These are phyloP conservation scores for Neospora caninum DNA, from an alignment of 169 alveolate genomes.

Conservation along the genomic window DNA sequence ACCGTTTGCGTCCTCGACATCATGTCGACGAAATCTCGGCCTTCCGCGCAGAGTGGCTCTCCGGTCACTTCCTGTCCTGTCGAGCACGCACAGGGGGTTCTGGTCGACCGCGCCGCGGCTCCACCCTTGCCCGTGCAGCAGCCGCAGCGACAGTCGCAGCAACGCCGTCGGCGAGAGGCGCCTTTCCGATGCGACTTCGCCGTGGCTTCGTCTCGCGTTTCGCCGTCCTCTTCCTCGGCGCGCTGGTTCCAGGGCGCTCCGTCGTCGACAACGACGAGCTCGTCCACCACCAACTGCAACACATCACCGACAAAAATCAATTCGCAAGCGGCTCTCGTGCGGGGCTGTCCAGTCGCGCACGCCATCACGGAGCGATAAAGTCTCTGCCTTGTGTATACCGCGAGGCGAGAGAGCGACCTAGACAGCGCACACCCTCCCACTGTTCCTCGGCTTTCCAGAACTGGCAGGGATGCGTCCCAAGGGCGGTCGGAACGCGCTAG, in stretches of 20 bases:
- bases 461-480: no score
- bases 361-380: no score
- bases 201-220: not conserved
- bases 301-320: not conserved
- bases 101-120: not conserved
- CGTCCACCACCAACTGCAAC: slow-evolving; percentile 27
- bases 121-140: not conserved
- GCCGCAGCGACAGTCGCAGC: not conserved
- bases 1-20: not conserved
- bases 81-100: not conserved
- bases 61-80: not conserved
- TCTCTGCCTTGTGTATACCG: no score
- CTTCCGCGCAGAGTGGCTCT: not conserved
- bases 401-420: no score
- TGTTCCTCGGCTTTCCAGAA: no score
- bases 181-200: not conserved
- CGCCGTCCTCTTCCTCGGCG: not conserved
- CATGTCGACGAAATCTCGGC: not conserved
- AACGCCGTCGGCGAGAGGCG: not conserved
- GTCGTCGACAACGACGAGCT: not conserved
- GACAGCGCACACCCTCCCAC: no score
- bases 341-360: no score
- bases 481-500: no score
- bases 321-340: no score
- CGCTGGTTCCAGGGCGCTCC: not conserved